Evolutionary conservation across 1,284 basidiomycete species (phyloP), one percentile per base, ranked within the genome.

Genomic region (Papiliotrema terrestris): DNA sequence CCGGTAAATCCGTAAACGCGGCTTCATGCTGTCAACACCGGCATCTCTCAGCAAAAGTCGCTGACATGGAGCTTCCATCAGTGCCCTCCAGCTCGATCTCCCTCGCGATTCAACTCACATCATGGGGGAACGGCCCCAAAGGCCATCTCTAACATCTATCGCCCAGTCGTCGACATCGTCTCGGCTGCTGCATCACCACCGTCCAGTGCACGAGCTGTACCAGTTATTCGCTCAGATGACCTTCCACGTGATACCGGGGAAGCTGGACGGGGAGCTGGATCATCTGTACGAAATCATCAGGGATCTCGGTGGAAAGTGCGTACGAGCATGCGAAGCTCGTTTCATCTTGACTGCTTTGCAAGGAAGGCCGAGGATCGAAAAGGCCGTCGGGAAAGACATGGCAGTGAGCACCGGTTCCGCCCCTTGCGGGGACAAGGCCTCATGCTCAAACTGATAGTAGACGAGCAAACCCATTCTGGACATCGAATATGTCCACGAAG

Each of bases 261-360:
- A 77, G 42, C 52, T 77, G 17, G 71, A 73, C 36, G 51, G 56
- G 32, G 60, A 66, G 15, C 83, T 94, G 52, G 42, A 46, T 17
- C 45, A 48, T 15, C 51, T 62, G 20, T 70, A 70, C 44, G 20
- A 50, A 15, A 59, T 61, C 32, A 69, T 76, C 26, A 68, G 68
- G 19, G 67, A 67, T n/a, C 61, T 77, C 3, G 75, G 74, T 6
- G 75, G 73, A 17, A 54, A 52, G 37, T 57, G 60, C n/a, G 63
- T 67, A 0, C 43, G 57, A 1, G n/a, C 65, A 0, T 60, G 62
- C 8, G 54, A 63, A 3, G 67, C 67, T 13, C 45, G 56, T 2
- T 26, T 74, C 5, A 59, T 73, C 9, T 43, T 77, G 15, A 75
- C 71, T 9, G 69, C 65, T 2, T 52, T 77, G 5, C 60, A 59